These are phyloP conservation scores for Paspalum notatum DNA, from an alignment of 176 grass and related monocot genomes.

Conservation along the genomic window DNA sequence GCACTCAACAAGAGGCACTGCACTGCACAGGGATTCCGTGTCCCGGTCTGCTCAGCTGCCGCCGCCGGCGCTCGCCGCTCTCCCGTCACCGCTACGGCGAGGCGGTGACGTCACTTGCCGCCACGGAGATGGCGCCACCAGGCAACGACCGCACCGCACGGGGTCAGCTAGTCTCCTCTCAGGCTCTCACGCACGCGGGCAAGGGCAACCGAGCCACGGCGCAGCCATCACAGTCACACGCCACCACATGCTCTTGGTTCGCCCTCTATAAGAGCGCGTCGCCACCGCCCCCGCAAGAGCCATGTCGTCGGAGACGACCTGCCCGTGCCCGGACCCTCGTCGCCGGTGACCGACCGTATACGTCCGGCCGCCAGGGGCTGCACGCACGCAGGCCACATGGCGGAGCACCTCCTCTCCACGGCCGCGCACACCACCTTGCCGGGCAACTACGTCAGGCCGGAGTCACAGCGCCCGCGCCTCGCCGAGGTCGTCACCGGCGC, in stretches of 20 bases:
- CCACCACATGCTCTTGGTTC: neutral
- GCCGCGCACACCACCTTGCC: constrained; percentile 49
- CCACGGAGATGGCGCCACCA: neutral
- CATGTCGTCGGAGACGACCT: neutral
- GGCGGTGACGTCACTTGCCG: neutral
- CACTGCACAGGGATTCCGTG: neutral
- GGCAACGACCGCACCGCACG: neutral
- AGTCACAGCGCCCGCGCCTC: constrained; percentile 59
- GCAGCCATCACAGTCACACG: neutral
- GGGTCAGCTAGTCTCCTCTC: neutral
- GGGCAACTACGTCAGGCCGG: constrained; percentile 54
- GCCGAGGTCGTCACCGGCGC: constrained; percentile 49
- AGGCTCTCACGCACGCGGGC: too few relatives aligned
- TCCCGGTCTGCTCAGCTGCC: too few relatives aligned
- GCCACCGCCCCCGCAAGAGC: neutral
- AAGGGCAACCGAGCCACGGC: neutral
- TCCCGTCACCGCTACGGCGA: neutral
- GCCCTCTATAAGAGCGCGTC: neutral
- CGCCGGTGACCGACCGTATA: too few relatives aligned
- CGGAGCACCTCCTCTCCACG: constrained; percentile 62
- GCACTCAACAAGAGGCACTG: neutral
- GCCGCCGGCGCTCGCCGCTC: neutral
- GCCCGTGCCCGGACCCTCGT: neutral
- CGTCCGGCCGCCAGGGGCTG: too few relatives aligned
- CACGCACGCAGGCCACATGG: constrained; percentile 45